A percentile compares a stretch with the other conserved stretches of the same genome.
Conservation (phyloP, 805 yeast genomes). For the Spathaspora hagerdaliae region DNA sequence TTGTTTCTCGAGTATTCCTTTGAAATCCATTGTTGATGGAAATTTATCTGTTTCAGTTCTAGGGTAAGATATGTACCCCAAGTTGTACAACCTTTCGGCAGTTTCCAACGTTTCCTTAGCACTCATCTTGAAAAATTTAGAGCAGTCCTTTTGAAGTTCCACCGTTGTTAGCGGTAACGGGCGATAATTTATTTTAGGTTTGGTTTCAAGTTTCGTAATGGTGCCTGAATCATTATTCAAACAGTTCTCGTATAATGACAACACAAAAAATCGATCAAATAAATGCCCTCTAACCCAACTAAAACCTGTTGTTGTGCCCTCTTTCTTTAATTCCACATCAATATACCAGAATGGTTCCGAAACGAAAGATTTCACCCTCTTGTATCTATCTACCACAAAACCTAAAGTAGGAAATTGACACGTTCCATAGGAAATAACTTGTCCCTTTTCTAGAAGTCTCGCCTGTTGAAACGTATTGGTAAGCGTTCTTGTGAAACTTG, state of each 20-base stretch:
- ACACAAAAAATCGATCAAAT: constrained; percentile 67
- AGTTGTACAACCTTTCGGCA: constrained; percentile 83
- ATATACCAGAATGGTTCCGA: constrained; percentile 83
- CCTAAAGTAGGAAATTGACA: constrained; percentile 98
- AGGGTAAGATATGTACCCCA: constrained; percentile 89
- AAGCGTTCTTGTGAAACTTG: constrained; percentile 79
- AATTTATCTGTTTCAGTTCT: constrained; percentile 95
- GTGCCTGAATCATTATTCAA: constrained; percentile 43
- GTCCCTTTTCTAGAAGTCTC: constrained; percentile 22
- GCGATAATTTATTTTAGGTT: constrained; percentile 70
- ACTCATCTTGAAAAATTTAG: constrained; percentile 66
- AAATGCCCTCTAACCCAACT: constrained; percentile 71
- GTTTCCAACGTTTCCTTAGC: constrained; percentile 71
- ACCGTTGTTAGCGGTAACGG: constrained; percentile 95
- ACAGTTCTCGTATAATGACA: constrained; percentile 67
- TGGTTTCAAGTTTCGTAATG: constrained; percentile 47
- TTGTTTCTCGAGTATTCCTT: constrained; percentile 59
- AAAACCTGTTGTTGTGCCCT: constrained; percentile 39
- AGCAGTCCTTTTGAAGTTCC: constrained; percentile 83
- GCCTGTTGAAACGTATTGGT: constrained; percentile 47
- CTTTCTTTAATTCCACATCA: constrained; percentile 47
- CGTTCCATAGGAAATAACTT: constrained; percentile 71
- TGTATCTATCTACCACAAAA: constrained; percentile 88
- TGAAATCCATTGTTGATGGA: constrained; percentile 72
- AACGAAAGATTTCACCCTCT: constrained; percentile 64